Base-by-base conservation (phyloP, 106 monocot species). In the Agapanthus africanus region DNA sequence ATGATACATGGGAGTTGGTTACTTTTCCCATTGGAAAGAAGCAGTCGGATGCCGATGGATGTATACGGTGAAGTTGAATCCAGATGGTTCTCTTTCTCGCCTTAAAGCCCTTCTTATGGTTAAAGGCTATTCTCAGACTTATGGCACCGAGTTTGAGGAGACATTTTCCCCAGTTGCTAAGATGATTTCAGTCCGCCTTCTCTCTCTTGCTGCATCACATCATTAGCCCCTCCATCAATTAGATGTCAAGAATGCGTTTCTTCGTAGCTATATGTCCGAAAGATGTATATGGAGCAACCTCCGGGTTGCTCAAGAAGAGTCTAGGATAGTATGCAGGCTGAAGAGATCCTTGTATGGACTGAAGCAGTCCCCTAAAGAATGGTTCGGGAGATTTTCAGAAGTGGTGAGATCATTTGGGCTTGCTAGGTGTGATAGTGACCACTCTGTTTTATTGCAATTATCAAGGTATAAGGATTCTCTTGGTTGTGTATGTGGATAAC, bases 271-370 rank as follows among this genome's bases (percentile, higher is more conserved):
- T 42, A 7, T 42, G 7, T 7, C 15, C 10, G 16, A 8, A 15
- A 51, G 51, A 15, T 51, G 51, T 51, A 51, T 22, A 51, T 51
- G 51, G 16, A 51, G 51, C 51, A 51, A 51, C 51, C 51, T 7
- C 51, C 51, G 3, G 51, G 16, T 51, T 51, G 9, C 51, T 51
- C 51, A 51, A 51, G n/a, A 15, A 15, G 51, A 51, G 51, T 19
- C 51, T 7, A 51, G 22, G n/a, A 16, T 8, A 22, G 9, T 51
- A 51, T 51, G 51, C 51, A 51, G 51, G 16, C 16, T 51, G 51
- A 51, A 51, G 16, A 51, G 16, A 51, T 7, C n/a, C 42, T 42
- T 42, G 15, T 42, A 42, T 42, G 42, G 42, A 42, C 16, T 51
- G 15, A 51, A 51, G 22, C 5, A 51, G 22, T 19, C n/a, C 16